phyloP scores from a whole-genome alignment of 2,329 filamentous ascomycete genomes.

The Paraphoma chrysanthemicola region DNA sequence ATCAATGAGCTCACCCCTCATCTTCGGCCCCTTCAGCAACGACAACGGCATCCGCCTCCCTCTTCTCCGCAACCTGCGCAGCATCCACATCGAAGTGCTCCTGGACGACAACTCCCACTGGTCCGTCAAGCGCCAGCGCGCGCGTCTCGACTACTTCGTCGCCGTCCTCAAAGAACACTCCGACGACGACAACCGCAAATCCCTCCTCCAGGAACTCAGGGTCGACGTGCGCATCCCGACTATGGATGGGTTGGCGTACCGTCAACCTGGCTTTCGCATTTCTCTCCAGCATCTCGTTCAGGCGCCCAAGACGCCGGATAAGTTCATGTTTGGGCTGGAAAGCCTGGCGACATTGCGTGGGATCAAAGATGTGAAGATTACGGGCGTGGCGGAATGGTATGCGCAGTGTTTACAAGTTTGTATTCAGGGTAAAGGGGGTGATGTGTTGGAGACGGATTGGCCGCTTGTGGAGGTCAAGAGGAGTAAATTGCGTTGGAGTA shows the following conservation, averaged over 20 bases:
- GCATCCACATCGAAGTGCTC: slow-evolving; percentile 15
- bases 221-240: slow-evolving; percentile 1
- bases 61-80: slow-evolving; percentile 25
- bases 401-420: slow-evolving; percentile 23
- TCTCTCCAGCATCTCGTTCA: not conserved
- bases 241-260: not conserved
- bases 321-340: slow-evolving; percentile 28
- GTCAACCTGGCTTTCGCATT: no score
- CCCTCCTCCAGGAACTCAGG: slow-evolving; percentile 19
- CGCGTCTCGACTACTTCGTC: slow-evolving; percentile 28
- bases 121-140: slow-evolving; percentile 20
- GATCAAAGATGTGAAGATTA: slow-evolving; percentile 21
- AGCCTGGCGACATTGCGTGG: slow-evolving; percentile 20
- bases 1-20: slow-evolving; percentile 19
- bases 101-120: slow-evolving; percentile 9
- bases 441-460: slow-evolving; percentile 23
- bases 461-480: slow-evolving; percentile 15
- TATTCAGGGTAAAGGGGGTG: slow-evolving; percentile 28
- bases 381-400: slow-evolving; percentile 27
- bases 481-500: not conserved
- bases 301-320: not conserved
- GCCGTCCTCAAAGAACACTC: slow-evolving; percentile 25
- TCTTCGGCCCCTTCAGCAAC: slow-evolving; percentile 25
- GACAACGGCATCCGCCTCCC: slow-evolving; percentile 8
- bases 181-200: slow-evolving; percentile 20